Evolutionary conservation across 495 filamentous ascomycete genomes (phyloP).

Genomic region (Daldinia grandis): DNA sequence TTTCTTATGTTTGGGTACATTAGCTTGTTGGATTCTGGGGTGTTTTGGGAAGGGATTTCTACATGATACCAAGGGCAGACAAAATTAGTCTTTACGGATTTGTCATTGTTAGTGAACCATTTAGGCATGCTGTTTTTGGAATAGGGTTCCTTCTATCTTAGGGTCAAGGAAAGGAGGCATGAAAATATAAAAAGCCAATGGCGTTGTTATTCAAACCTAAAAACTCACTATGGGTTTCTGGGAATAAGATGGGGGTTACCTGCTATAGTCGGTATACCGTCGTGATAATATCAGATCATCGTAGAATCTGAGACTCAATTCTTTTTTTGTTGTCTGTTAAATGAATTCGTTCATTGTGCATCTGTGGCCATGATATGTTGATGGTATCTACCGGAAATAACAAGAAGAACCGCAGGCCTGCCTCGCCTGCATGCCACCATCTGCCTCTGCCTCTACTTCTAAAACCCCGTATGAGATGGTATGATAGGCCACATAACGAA

Average conservation of each 20-base stretch:
- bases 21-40: background rate
- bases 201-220: background rate
- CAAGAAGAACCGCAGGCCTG: constrained; percentile 5
- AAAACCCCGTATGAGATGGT: background rate
- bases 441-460: background rate
- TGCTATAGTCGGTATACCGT: background rate
- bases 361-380: constrained; percentile 2
- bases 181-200: background rate
- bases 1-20: background rate
- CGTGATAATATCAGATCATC: background rate
- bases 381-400: constrained; percentile 29
- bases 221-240: background rate
- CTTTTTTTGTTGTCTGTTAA: background rate
- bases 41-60: background rate
- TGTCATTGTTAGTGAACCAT: background rate
- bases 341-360: constrained; percentile 35
- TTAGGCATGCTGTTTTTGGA: too few species aligned
- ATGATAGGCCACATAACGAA: background rate
- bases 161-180: background rate
- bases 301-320: background rate
- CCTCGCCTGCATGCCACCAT: background rate
- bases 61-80: constrained; percentile 1
- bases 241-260: background rate
- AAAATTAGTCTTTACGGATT: constrained; percentile 1
- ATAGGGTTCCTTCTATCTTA: background rate